These are phyloP conservation scores for Spergularia bocconei DNA, from an alignment of 148 eudicot genomes.

Conservation along the genomic window DNA sequence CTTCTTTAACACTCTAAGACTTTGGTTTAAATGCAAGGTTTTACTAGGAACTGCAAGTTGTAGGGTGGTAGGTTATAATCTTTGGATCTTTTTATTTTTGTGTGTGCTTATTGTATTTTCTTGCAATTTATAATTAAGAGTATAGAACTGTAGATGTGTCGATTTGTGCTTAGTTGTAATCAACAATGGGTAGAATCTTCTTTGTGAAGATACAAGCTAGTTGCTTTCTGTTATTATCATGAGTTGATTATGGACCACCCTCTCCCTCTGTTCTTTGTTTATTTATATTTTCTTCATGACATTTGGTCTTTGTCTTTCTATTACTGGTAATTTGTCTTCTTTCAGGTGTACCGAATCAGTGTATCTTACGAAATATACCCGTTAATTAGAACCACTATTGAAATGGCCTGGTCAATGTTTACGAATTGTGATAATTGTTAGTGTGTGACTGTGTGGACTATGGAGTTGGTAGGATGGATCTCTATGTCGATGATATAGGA, in stretches of 20 bases:
- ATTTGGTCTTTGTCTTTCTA: slow-evolving; percentile 2
- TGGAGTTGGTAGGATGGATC: too few species aligned
- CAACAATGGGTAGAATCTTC: slow-evolving; percentile 16
- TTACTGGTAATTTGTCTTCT: slow-evolving; percentile 25
- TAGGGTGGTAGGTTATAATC: slow-evolving; percentile 7
- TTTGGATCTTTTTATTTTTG: neutral
- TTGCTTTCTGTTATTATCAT: slow-evolving; percentile 7
- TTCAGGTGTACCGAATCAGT: slow-evolving; percentile 17
- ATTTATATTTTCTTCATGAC: slow-evolving; percentile 16
- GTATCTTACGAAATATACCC: neutral
- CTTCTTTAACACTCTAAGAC: neutral
- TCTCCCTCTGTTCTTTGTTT: slow-evolving; percentile 12
- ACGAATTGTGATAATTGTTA: neutral
- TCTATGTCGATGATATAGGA: neutral
- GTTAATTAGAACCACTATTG: slow-evolving; percentile 10
- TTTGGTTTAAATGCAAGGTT: slow-evolving; percentile 2
- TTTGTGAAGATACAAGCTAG: neutral
- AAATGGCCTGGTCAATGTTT: slow-evolving; percentile 11
- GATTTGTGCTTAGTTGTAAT: slow-evolving; percentile 28
- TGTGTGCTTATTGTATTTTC: neutral
- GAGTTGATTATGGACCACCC: slow-evolving; percentile 36
- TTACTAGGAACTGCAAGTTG: slow-evolving; percentile 3
- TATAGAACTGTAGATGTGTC: slow-evolving; percentile 18
- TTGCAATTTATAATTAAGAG: slow-evolving; percentile 12
- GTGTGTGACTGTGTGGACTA: neutral